Evolutionary conservation across 23 red algal genomes (phyloP).

Genomic region (Porphyridium purpureum): DNA sequence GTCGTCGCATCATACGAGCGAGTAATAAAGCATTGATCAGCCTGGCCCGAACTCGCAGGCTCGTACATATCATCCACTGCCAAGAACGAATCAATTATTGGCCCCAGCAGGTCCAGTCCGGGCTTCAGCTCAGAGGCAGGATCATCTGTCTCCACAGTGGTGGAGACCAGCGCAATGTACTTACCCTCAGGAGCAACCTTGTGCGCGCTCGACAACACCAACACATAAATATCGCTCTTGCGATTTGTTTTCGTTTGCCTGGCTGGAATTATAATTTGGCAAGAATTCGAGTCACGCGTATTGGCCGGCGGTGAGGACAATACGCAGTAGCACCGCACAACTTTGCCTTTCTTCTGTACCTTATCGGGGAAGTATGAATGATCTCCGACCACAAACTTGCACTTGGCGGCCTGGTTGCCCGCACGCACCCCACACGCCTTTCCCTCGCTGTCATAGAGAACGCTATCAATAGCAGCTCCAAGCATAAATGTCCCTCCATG

Average conservation of each 20-base stretch:
- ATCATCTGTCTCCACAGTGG: slow-evolving; percentile 67
- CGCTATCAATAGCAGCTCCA: slow-evolving; percentile 44
- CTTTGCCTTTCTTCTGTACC: slow-evolving; percentile 20
- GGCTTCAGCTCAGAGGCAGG: slow-evolving; percentile 35
- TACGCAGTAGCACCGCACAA: slow-evolving; percentile 92
- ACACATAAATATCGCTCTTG: slow-evolving; percentile 78
- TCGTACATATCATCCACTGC: slow-evolving; percentile 79
- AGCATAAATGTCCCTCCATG: slow-evolving; percentile 99
- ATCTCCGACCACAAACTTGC: slow-evolving; percentile 72
- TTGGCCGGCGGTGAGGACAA: slow-evolving; percentile 50
- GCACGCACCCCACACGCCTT: slow-evolving; percentile 55
- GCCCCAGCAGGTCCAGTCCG: slow-evolving; percentile 59
- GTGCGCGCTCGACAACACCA: slow-evolving; percentile 78
- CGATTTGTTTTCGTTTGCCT: slow-evolving; percentile 40
- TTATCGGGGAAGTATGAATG: slow-evolving; percentile 78
- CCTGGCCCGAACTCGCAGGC: slow-evolving; percentile 33
- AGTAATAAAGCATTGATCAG: slow-evolving; percentile 50
- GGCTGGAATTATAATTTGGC: slow-evolving; percentile 87
- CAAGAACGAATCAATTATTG: slow-evolving; percentile 62
- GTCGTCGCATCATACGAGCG: slow-evolving; percentile 92
- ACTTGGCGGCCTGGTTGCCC: slow-evolving; percentile 45
- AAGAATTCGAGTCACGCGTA: slow-evolving; percentile 55
- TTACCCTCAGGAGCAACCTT: slow-evolving; percentile 56
- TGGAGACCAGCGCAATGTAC: slow-evolving; percentile 84
- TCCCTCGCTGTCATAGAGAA: slow-evolving; percentile 39